Conservation (phyloP, 2,329 filamentous ascomycete genomes). For the Apiospora koreana region DNA sequence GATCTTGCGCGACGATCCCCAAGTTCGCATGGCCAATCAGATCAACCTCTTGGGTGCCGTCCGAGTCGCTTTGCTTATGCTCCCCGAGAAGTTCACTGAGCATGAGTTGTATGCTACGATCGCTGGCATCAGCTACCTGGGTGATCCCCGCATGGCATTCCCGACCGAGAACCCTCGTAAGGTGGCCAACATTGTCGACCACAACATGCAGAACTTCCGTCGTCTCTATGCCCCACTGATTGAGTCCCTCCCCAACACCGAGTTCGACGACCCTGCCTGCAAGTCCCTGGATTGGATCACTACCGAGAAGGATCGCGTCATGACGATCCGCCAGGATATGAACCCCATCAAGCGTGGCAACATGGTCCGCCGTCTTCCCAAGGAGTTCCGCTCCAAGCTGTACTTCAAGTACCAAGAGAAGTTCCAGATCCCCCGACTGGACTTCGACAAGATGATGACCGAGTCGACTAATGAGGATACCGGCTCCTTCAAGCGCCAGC, state of each 20-base stretch:
- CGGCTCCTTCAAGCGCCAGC: conserved; percentile 66
- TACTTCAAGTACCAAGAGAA: conserved; percentile 96
- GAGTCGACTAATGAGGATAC: conserved; percentile 71
- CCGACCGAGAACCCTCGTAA: conserved; percentile 90
- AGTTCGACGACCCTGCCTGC: conserved; percentile 68
- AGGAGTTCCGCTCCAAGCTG: conserved; percentile 81
- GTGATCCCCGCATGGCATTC: conserved; percentile 92
- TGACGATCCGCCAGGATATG: conserved; percentile 84
- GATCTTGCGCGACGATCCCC: conserved; percentile 91
- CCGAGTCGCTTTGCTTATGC: conserved; percentile 82
- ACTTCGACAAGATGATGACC: conserved; percentile 84
- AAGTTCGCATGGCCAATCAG: conserved; percentile 91
- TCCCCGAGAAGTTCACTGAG: conserved; percentile 84
- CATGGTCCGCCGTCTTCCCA: conserved; percentile 91
- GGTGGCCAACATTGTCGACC: conserved; percentile 88
- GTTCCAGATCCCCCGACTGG: conserved; percentile 78
- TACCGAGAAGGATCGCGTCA: conserved; percentile 59
- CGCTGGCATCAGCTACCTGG: conserved; percentile 88
- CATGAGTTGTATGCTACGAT: conserved; percentile 88
- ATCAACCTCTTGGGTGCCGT: conserved; percentile 92
- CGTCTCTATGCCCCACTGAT: conserved; percentile 88
- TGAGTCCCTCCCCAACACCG: conserved; percentile 84
- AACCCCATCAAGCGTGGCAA: conserved; percentile 87
- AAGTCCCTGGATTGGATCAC: conserved; percentile 62
- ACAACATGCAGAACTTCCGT: conserved; percentile 90